A percentile compares a stretch with the other conserved stretches of the same genome.
These are phyloP conservation scores for Boletus insuetus DNA, from an alignment of 768 basidiomycete species.

Conservation along the genomic window DNA sequence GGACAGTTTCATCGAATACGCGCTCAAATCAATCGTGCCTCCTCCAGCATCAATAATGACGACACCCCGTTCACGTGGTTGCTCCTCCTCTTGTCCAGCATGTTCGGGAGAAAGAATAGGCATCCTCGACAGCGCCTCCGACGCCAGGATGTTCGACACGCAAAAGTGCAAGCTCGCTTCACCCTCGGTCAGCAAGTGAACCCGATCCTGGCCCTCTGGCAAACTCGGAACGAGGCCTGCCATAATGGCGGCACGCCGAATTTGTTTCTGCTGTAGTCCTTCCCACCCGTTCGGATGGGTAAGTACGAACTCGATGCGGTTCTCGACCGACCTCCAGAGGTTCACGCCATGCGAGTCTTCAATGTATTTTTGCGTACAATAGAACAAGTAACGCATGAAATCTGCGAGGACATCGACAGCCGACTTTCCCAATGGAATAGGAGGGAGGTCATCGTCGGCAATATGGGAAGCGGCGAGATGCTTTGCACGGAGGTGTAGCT, in stretches of 20 bases:
- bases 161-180: conserved; percentile 63
- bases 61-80: conserved; percentile 32
- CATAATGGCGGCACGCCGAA: conserved; percentile 50
- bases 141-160: conserved; percentile 44
- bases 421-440: conserved; percentile 42
- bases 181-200: conserved; percentile 62
- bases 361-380: conserved; percentile 47
- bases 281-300: conserved; percentile 69
- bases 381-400: conserved; percentile 44
- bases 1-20: conserved; percentile 39
- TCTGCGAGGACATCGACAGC: conserved; percentile 45
- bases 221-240: conserved; percentile 50
- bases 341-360: conserved; percentile 44
- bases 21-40: conserved; percentile 43
- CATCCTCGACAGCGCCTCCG: conserved; percentile 24
- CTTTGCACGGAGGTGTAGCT: conserved; percentile 39
- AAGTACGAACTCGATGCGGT: conserved; percentile 48
- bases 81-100: conserved; percentile 16
- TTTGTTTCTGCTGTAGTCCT: conserved; percentile 53
- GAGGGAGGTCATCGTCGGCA: conserved; percentile 35
- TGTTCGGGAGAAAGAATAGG: conserved; percentile 20
- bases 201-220: conserved; percentile 36
- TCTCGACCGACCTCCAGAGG: conserved; percentile 45
- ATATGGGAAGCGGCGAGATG: conserved; percentile 31
- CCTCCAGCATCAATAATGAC: conserved; percentile 54